These are phyloP conservation scores for Ophiostoma quercus DNA, from an alignment of 2,329 filamentous ascomycete genomes.

Conservation along the genomic window DNA sequence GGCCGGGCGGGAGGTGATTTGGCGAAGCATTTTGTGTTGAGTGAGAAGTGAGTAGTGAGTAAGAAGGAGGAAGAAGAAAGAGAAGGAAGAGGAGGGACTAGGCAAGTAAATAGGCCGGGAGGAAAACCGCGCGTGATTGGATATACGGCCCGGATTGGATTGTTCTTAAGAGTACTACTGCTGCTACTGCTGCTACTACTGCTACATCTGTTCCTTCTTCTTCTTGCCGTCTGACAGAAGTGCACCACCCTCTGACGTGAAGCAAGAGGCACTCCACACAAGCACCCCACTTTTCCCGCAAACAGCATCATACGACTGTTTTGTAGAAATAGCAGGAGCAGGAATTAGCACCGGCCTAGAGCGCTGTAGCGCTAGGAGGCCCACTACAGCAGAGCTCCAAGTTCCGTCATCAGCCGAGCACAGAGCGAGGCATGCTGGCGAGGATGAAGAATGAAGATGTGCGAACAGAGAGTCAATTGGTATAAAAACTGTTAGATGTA, in stretches of 20 bases:
- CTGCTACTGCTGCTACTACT: too few relatives aligned
- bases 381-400: constrained; percentile 5
- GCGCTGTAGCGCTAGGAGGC: neutral
- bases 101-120: constrained; percentile 12
- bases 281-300: constrained; percentile 1
- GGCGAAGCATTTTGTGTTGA: constrained; percentile 61
- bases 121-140: constrained; percentile 27
- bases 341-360: neutral
- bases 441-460: neutral
- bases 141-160: constrained; percentile 19
- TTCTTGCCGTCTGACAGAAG: neutral
- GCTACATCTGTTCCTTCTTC: neutral
- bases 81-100: neutral
- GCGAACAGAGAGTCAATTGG: neutral
- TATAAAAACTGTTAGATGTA: neutral
- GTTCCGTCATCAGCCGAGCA: constrained; percentile 13
- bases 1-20: constrained; percentile 53
- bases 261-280: neutral
- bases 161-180: neutral
- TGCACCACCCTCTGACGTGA: neutral
- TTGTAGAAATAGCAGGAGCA: neutral
- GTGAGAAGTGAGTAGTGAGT: too few relatives aligned
- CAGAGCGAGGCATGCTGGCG: neutral
- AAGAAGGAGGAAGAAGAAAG: neutral
- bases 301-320: constrained; percentile 6